These are phyloP conservation scores for Lolium rigidum DNA, from an alignment of 176 grass and related monocot species.

Conservation along the genomic window DNA sequence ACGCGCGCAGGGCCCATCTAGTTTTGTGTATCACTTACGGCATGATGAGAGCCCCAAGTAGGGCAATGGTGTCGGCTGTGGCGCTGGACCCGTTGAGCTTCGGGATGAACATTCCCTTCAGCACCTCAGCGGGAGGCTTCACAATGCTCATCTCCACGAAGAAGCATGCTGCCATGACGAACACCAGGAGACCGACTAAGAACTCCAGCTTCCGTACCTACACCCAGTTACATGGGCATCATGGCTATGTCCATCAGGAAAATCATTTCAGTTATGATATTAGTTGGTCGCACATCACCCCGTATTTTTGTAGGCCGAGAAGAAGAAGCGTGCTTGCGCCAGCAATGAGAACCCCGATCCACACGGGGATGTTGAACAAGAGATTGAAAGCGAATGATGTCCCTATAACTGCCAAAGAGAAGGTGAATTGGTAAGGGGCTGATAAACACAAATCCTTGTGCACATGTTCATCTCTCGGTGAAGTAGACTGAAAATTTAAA, in stretches of 20 bases:
- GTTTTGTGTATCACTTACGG: slow-evolving; percentile 52
- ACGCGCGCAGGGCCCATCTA: no score
- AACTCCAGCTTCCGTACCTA: slow-evolving; percentile 79
- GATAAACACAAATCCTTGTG: no score
- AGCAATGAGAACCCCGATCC: slow-evolving; percentile 91
- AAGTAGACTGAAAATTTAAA: not conserved
- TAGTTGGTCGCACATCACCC: slow-evolving; percentile 47
- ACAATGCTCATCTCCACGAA: slow-evolving; percentile 78
- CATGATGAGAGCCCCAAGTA: slow-evolving; percentile 86
- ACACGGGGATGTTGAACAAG: slow-evolving; percentile 81
- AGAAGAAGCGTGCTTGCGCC: slow-evolving; percentile 81
- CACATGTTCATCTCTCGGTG: no score
- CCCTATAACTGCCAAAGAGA: slow-evolving; percentile 62
- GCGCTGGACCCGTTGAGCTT: slow-evolving; percentile 51
- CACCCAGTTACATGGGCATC: not conserved
- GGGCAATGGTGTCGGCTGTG: slow-evolving; percentile 76
- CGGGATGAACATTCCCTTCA: slow-evolving; percentile 75
- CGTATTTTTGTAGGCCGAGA: slow-evolving; percentile 79
- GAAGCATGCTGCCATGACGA: slow-evolving; percentile 74
- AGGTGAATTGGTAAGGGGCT: not conserved
- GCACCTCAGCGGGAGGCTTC: slow-evolving; percentile 69
- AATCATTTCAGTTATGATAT: not conserved
- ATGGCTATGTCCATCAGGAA: not conserved
- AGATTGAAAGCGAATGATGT: slow-evolving; percentile 89
- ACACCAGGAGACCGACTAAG: slow-evolving; percentile 60